These are phyloP conservation scores for Hypoxylon cercidicola DNA, from an alignment of 495 filamentous ascomycete genomes.

Conservation along the genomic window DNA sequence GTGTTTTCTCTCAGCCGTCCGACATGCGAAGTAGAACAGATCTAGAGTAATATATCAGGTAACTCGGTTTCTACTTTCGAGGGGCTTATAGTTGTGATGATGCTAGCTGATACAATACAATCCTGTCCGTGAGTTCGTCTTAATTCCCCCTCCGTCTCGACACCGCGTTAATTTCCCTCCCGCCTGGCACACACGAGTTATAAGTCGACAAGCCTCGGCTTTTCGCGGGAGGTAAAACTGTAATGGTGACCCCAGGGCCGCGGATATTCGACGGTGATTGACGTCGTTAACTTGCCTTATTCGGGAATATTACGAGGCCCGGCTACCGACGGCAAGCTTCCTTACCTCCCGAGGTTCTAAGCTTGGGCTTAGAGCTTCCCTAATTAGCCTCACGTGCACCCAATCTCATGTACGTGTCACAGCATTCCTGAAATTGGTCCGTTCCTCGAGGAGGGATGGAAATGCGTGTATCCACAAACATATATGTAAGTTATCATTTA, in stretches of 20 bases:
- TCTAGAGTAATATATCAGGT: too few relatives aligned
- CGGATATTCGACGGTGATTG: constrained; percentile 18
- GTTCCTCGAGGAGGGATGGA: too few relatives aligned
- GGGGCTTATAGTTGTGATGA: too few relatives aligned
- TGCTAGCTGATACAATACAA: too few relatives aligned
- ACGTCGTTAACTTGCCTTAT: constrained; percentile 38
- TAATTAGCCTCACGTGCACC: background rate
- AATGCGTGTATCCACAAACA: too few relatives aligned
- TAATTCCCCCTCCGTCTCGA: background rate
- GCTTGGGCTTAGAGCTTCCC: background rate
- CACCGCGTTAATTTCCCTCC: background rate
- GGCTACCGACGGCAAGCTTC: constrained; percentile 23
- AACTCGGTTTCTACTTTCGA: too few relatives aligned
- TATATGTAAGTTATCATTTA: constrained; percentile 3
- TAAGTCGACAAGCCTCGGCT: constrained; percentile 22
- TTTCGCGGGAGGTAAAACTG: constrained; percentile 25
- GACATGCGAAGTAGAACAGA: too few relatives aligned
- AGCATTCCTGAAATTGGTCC: too few relatives aligned
- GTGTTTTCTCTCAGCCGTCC: background rate
- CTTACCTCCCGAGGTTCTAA: background rate
- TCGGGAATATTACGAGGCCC: too few relatives aligned
- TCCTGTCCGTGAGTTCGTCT: too few relatives aligned
- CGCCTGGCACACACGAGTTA: background rate
- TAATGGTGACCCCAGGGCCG: constrained; percentile 2
- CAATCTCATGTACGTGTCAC: too few relatives aligned